Conservation (phyloP, 805 yeast species). For the Wickerhamomyces mucosus region DNA sequence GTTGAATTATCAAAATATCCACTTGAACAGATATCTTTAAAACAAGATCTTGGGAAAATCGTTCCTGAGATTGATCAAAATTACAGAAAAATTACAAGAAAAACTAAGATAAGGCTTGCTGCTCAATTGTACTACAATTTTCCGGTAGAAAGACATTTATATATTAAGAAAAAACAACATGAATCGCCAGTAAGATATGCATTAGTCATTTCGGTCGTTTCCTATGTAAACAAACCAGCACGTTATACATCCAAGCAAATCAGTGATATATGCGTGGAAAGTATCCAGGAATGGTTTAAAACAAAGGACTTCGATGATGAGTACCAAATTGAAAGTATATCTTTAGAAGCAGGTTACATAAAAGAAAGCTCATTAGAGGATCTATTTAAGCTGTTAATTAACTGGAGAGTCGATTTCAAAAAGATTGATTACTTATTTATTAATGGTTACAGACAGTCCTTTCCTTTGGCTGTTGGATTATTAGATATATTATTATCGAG, state of each 20-base stretch:
- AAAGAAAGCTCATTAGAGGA: slow-evolving; percentile 28
- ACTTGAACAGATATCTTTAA: background rate
- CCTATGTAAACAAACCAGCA: slow-evolving; percentile 20
- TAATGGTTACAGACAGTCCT: slow-evolving; percentile 44
- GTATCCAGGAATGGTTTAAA: slow-evolving; percentile 19
- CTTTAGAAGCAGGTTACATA: slow-evolving; percentile 26
- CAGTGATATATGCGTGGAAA: slow-evolving; percentile 18
- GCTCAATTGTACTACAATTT: slow-evolving; percentile 28
- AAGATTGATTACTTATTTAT: slow-evolving; percentile 40
- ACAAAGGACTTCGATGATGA: slow-evolving; percentile 1
- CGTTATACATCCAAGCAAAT: slow-evolving; percentile 11
- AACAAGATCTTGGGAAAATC: slow-evolving; percentile 3
- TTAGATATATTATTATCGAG: slow-evolving; percentile 34
- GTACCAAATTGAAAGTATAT: slow-evolving; percentile 18
- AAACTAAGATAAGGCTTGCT: slow-evolving; percentile 26
- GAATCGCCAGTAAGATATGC: slow-evolving; percentile 17
- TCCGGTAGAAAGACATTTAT: slow-evolving; percentile 27
- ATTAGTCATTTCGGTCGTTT: slow-evolving; percentile 24
- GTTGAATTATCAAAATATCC: slow-evolving; percentile 14
- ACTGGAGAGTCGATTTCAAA: slow-evolving; percentile 39
- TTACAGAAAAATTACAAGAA: slow-evolving; percentile 23
- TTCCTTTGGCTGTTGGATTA: slow-evolving; percentile 38
- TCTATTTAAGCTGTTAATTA: slow-evolving; percentile 33
- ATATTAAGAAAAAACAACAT: slow-evolving; percentile 19
- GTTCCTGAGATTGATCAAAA: slow-evolving; percentile 15